These are phyloP conservation scores for Hortiboletus flavorubellus DNA, from an alignment of 768 basidiomycete species.

Conservation along the genomic window DNA sequence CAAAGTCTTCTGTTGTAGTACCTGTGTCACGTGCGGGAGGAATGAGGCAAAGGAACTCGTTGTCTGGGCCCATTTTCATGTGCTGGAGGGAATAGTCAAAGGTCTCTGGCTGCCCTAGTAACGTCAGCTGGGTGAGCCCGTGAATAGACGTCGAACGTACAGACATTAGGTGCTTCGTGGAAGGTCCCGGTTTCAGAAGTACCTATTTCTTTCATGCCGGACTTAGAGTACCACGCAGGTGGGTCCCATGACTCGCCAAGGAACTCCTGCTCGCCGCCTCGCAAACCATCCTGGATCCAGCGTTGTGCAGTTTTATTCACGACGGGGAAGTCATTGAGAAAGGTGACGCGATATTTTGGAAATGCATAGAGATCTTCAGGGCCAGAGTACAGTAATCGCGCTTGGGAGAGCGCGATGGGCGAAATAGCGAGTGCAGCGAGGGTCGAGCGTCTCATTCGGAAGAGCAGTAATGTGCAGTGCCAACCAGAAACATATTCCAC, in stretches of 20 bases:
- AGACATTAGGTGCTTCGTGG: slow-evolving; percentile 26
- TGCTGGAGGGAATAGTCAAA: slow-evolving; percentile 58
- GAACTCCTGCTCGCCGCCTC: slow-evolving; percentile 75
- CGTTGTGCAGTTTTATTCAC: slow-evolving; percentile 66
- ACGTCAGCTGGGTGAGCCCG: slow-evolving; percentile 13
- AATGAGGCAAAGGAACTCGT: slow-evolving; percentile 76
- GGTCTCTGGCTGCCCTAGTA: slow-evolving; percentile 21
- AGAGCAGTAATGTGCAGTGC: background rate
- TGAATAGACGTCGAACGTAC: slow-evolving; percentile 34
- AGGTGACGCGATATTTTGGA: slow-evolving; percentile 77
- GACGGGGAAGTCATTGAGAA: slow-evolving; percentile 76
- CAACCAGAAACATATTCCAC: slow-evolving; percentile 7
- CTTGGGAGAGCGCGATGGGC: slow-evolving; percentile 15
- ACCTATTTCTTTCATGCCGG: slow-evolving; percentile 58
- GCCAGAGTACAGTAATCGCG: slow-evolving; percentile 56
- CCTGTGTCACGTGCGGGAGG: slow-evolving; percentile 55
- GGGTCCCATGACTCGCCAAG: slow-evolving; percentile 59
- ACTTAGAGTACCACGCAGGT: slow-evolving; percentile 35
- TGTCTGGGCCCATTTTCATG: slow-evolving; percentile 68
- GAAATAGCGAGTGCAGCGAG: slow-evolving; percentile 18
- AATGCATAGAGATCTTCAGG: slow-evolving; percentile 80
- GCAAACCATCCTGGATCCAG: slow-evolving; percentile 72
- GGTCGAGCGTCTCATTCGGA: slow-evolving; percentile 17
- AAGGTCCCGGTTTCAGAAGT: slow-evolving; percentile 41
- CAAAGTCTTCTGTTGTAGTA: slow-evolving; percentile 48